phyloP scores from a whole-genome alignment of 129 eudicot genomes.

The Arctium minus region DNA sequence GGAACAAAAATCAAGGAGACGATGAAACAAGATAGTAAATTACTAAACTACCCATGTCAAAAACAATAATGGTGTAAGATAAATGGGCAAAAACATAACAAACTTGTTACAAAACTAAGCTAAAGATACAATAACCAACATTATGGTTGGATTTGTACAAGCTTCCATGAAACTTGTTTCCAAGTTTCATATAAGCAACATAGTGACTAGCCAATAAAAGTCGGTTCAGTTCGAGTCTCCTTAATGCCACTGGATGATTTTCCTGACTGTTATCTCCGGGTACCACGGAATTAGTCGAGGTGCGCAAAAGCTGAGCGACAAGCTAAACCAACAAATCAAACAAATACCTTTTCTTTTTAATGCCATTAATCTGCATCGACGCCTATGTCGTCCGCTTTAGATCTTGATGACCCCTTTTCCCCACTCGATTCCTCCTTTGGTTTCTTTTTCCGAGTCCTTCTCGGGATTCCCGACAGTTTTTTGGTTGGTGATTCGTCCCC shows the following conservation, averaged over 20 bases:
- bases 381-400: slow-evolving; percentile 12
- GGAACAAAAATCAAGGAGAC: too few relatives aligned
- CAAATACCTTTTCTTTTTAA: not conserved
- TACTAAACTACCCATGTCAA: too few relatives aligned
- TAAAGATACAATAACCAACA: not conserved
- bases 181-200: slow-evolving; percentile 13
- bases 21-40: too few relatives aligned
- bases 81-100: not conserved
- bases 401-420: not conserved
- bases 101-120: not conserved
- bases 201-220: not conserved
- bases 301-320: not conserved
- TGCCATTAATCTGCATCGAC: slow-evolving; percentile 17
- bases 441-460: slow-evolving; percentile 33
- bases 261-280: not conserved
- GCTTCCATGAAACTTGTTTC: slow-evolving; percentile 13
- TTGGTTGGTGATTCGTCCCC: slow-evolving; percentile 16
- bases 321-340: not conserved
- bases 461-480: slow-evolving; percentile 23
- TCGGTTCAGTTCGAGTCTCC: not conserved
- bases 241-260: not conserved
- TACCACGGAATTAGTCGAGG: not conserved
- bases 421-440: slow-evolving; percentile 19
- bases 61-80: too few relatives aligned
- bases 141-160: slow-evolving; percentile 1